Evolutionary conservation across 345 rosid species (phyloP), one percentile per base, ranked within the genome.

Genomic region (Lepidium didymum): DNA sequence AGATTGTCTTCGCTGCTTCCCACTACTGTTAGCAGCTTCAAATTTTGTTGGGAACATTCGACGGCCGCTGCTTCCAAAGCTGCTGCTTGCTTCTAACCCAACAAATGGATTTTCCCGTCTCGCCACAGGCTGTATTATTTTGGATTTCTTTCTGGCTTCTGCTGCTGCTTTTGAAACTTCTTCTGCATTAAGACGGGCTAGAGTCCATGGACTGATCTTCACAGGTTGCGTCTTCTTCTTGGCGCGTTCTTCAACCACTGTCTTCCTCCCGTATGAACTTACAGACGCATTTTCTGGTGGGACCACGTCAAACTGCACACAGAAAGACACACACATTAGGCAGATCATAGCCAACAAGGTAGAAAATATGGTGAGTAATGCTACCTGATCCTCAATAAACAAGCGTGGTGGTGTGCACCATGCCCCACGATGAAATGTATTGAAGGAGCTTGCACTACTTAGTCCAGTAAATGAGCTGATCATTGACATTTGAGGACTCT

Each of bases 321-420:
- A 46, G 15, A 75, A 11, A 27, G 31, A 63, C 43, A 23, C 55
- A 62, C 15, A 54, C 12, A 33, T 62, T 53, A 74, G 59, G 13
- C 3, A 62, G 35, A 3, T 25, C 5, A 7, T 29, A 37, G 4
- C 18, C 21, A 3, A 56, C 14, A 21, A 47, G 37, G 51, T 18
- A 19, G 0, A 27, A n/a, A 43, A 10, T 1, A 0, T 42, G 50
- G 47, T 49, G 47, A 23, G 38, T 7, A 4, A 27, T 18, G 40
- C 58, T 77, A 94, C 99, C 96, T 91, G 99, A 82, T 94, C 99
- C 79, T 94, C 99, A 12, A 94, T 86, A 80, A 94, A 91, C 53
- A 89, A 77, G 9, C 91, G 88, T 0, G 99, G 99, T 2, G 99
- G 99, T 35, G 99, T 94, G 77, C 99, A 94, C 99, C 99, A 91